A percentile compares a stretch with the other conserved stretches of the same genome.
phyloP scores from a whole-genome alignment of 169 alveolate species.

The Miamiensis avidus region DNA sequence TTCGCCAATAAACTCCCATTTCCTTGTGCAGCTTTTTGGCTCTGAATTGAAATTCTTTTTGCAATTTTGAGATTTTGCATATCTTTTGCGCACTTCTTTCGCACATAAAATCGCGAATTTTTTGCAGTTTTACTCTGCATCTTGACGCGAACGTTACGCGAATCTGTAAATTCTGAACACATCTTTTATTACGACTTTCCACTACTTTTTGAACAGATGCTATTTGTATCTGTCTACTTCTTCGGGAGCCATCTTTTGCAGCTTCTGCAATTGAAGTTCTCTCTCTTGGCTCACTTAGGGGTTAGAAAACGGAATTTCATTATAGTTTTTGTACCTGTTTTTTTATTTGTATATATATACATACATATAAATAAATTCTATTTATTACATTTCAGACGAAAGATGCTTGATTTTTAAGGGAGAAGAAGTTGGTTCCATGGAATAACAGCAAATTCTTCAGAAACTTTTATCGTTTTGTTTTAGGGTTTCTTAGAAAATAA shows the following conservation, averaged over 20 bases:
- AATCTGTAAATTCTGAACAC: constrained; percentile 69
- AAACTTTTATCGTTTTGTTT: not conserved
- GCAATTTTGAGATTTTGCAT: constrained; percentile 69
- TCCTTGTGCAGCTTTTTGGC: constrained; percentile 84
- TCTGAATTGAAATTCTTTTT: constrained; percentile 71
- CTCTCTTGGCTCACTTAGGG: not conserved
- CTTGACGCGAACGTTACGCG: constrained; percentile 67
- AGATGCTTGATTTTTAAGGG: constrained; percentile 24
- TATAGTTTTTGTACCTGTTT: constrained; percentile 5
- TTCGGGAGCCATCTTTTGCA: constrained; percentile 54
- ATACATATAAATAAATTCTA: too few species aligned
- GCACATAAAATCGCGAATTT: constrained; percentile 63
- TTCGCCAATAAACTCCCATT: constrained; percentile 81
- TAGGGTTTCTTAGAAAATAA: not conserved
- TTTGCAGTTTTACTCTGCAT: constrained; percentile 71
- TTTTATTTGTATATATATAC: too few species aligned
- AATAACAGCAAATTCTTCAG: not conserved
- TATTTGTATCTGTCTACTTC: constrained; percentile 56
- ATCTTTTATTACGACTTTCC: constrained; percentile 74
- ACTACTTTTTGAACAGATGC: constrained; percentile 55
- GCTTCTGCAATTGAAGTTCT: constrained; percentile 40
- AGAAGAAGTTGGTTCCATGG: constrained; percentile 10
- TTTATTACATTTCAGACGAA: not conserved
- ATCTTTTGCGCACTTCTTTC: constrained; percentile 84
- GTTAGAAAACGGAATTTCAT: not conserved